Evolutionary conservation across 176 grass and related monocot genomes (phyloP), one percentile per base, ranked within the genome.

Genomic region (Bothriochloa decipiens): DNA sequence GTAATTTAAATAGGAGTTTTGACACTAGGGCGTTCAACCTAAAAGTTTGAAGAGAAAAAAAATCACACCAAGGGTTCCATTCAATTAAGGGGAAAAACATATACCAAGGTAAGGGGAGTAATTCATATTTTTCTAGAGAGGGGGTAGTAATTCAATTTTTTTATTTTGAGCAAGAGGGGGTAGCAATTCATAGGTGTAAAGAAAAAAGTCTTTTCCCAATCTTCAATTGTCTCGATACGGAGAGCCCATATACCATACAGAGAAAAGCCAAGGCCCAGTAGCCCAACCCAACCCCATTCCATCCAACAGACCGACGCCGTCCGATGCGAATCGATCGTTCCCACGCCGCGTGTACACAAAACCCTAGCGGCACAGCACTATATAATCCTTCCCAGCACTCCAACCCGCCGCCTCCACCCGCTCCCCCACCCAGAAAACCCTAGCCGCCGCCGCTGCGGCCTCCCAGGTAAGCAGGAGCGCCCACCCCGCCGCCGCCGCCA

Each of bases 221-320:
- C 6, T 53, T 18, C 17, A 53, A 53, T 53, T 53, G 17, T 53
- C 50, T 3, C 8, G 1, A 61, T 61, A 25, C 22, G 8, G 22
- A 61, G 0, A 29, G 60, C 23, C 36, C 55, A 76, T 61, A 76
- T 61, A 64, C 4, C 7, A 4, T 0, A 45, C 35, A 39, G 7
- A 46, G 32, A 5, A 10, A 26, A 33, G n/a, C 45, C 22, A 12
- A 1, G 55, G 58, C 57, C 57, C 53, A 77, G 1, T 14, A 60
- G 33, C 46, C 78, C 70, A 75, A 46, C 67, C 58, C 57, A 79
- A 35, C 27, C 27, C 81, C 81, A 88, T 89, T 68, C 82, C 11
- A 20, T 4, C n/a, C 3, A 78, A 18, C 45, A 10, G 43, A 90
- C 83, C 84, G 0, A 0, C 4, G 0, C 80, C 84, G 80, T 86